Conservation (phyloP, 352 stramenopile species). For the Pythium myriotylum region DNA sequence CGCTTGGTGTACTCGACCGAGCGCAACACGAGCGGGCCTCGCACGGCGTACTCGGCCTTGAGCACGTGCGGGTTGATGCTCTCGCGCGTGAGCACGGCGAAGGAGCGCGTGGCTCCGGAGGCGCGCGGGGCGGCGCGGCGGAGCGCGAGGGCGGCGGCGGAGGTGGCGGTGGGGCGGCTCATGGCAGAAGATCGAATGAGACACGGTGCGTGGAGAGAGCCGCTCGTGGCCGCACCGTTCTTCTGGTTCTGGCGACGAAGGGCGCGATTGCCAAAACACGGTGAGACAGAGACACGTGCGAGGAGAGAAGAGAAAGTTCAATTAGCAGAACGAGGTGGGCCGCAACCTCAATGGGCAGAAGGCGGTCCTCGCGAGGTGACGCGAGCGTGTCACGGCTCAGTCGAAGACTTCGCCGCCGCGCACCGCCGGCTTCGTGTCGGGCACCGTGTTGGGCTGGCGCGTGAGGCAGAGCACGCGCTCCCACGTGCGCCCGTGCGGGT, state of each 20-base stretch:
- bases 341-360: constrained; percentile 11
- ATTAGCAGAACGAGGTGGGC: constrained; percentile 26
- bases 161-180: constrained; percentile 3
- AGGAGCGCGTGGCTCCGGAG: constrained; percentile 35
- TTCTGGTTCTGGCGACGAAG: constrained; percentile 30
- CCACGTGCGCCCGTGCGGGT: constrained; percentile 89
- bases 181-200: constrained; percentile 6
- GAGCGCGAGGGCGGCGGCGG: constrained; percentile 9
- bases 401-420: constrained; percentile 70
- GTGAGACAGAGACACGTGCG: constrained; percentile 15
- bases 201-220: not conserved
- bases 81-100: constrained; percentile 75
- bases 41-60: constrained; percentile 88
- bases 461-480: constrained; percentile 95
- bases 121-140: constrained; percentile 17
- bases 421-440: constrained; percentile 38
- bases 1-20: constrained; percentile 77
- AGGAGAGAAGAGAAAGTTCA: constrained; percentile 25
- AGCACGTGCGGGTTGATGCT: constrained; percentile 81
- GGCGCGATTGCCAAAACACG: constrained; percentile 32
- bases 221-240: constrained; percentile 19
- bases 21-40: constrained; percentile 83
- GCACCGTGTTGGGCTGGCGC: constrained; percentile 92
- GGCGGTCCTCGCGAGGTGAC: constrained; percentile 13
- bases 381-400: constrained; percentile 34